Conservation (phyloP, 2,329 filamentous ascomycete genomes). For the Penicillium griseofulvum region DNA sequence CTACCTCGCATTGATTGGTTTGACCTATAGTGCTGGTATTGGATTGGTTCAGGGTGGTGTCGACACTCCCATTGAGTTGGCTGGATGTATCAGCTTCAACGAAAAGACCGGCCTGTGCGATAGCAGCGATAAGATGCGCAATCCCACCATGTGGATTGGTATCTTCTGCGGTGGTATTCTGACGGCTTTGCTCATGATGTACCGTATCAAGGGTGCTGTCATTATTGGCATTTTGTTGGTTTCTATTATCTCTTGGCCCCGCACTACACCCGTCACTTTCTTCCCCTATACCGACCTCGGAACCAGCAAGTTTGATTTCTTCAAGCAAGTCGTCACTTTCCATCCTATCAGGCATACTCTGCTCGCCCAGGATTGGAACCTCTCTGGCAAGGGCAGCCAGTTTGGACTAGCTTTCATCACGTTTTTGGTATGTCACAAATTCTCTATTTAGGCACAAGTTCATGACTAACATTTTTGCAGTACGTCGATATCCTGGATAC, state of each 20-base stretch:
- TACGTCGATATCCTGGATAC: conserved; percentile 88
- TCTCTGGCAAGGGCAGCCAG: conserved; percentile 66
- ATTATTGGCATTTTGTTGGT: conserved; percentile 80
- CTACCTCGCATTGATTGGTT: conserved; percentile 64
- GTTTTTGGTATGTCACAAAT: conserved; percentile 55
- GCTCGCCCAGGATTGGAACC: conserved; percentile 70
- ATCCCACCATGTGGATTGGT: conserved; percentile 79
- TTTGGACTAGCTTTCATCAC: conserved; percentile 83
- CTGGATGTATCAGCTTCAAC: conserved; percentile 61
- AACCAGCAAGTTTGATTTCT: conserved; percentile 74
- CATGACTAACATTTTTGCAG: conserved; percentile 9
- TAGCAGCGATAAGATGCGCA: conserved; percentile 70
- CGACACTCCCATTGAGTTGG: conserved; percentile 69
- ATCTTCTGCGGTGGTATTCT: conserved; percentile 83
- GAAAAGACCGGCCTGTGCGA: conserved; percentile 57
- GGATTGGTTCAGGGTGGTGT: conserved; percentile 69
- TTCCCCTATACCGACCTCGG: conserved; percentile 73
- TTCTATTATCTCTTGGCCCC: conserved; percentile 85
- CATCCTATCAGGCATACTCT: conserved; percentile 70
- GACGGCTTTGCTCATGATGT: conserved; percentile 78
- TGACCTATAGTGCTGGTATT: conserved; percentile 78
- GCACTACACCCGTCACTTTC: conserved; percentile 71
- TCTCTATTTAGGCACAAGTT: neutral
- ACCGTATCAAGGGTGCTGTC: conserved; percentile 81
- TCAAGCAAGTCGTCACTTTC: conserved; percentile 83